phyloP scores from a whole-genome alignment of 2,329 filamentous ascomycete species.

The Botryotinia narcissicola region DNA sequence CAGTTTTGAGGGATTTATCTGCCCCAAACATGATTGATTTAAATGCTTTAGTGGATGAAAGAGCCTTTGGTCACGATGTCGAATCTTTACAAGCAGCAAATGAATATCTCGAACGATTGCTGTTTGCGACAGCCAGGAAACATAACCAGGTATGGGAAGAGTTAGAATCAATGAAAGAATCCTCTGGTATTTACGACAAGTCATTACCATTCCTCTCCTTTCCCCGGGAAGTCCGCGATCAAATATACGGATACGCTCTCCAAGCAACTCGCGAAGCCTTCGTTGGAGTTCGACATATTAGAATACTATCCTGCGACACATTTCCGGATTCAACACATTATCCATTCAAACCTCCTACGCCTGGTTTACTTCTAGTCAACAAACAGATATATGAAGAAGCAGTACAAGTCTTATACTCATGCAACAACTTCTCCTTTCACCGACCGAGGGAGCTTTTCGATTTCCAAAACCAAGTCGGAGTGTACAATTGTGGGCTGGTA shows the following conservation, averaged over 20 bases:
- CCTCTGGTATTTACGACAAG: conserved; percentile 22
- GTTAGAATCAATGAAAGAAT: conserved; percentile 7
- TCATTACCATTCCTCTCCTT: conserved; percentile 30
- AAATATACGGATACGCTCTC: conserved; percentile 34
- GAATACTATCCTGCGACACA: conserved; percentile 16
- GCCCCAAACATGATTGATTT: conserved; percentile 5
- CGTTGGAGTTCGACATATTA: conserved; percentile 12
- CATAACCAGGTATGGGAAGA: conserved; percentile 16
- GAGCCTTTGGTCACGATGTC: conserved; percentile 16
- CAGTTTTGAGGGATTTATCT: not conserved
- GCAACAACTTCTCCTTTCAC: conserved; percentile 18
- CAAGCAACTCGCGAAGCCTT: conserved; percentile 18
- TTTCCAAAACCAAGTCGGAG: conserved; percentile 11
- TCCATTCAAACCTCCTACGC: conserved; percentile 18
- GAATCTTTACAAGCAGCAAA: conserved; percentile 15
- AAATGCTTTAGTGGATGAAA: conserved; percentile 7
- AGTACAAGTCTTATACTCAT: conserved; percentile 5
- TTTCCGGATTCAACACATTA: conserved; percentile 17
- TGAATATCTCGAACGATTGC: conserved; percentile 15
- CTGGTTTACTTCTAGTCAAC: conserved; percentile 4
- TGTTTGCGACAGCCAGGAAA: conserved; percentile 17
- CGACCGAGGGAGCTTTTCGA: conserved; percentile 11
- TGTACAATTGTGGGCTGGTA: conserved; percentile 10
- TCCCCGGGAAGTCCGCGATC: conserved; percentile 36
- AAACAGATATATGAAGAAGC: conserved; percentile 14